Conservation (phyloP, 2,329 filamentous ascomycete genomes). For the Exophiala dermatitidis region DNA sequence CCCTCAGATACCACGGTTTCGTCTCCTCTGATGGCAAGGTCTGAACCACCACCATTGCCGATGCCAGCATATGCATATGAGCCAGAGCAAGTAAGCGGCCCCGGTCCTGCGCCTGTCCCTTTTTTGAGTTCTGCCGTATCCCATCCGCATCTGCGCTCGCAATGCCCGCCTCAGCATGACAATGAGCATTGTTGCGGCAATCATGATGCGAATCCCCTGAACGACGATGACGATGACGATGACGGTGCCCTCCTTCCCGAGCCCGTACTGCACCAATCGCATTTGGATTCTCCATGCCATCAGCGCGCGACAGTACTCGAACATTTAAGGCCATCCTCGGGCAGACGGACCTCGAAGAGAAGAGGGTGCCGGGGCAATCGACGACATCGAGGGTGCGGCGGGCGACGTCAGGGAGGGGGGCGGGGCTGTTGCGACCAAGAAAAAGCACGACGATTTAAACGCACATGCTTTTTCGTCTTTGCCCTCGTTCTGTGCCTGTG, state of each 20-base stretch:
- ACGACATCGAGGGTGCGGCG: slow-evolving; percentile 9
- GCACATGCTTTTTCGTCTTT: slow-evolving; percentile 14
- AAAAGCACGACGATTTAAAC: slow-evolving; percentile 17
- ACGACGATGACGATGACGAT: slow-evolving; percentile 12
- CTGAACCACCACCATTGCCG: background rate
- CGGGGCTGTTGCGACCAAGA: slow-evolving; percentile 3
- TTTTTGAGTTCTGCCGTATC: background rate
- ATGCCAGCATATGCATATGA: background rate
- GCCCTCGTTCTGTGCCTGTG: slow-evolving; percentile 18
- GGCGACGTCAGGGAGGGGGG: background rate
- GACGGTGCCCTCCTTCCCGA: slow-evolving; percentile 9
- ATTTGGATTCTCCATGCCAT: background rate
- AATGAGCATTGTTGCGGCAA: slow-evolving; percentile 4
- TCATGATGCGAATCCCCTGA: slow-evolving; percentile 3
- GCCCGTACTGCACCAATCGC: slow-evolving; percentile 4
- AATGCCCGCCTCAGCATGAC: slow-evolving; percentile 5
- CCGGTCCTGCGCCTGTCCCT: slow-evolving; percentile 8
- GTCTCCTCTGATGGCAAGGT: slow-evolving; percentile 13
- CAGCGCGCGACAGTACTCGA: slow-evolving; percentile 1
- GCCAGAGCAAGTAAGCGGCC: slow-evolving; percentile 19
- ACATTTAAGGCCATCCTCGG: slow-evolving; percentile 1
- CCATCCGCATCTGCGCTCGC: background rate
- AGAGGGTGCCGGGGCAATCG: slow-evolving; percentile 7
- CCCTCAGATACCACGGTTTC: slow-evolving; percentile 13
- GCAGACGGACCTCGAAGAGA: background rate